phyloP scores from a whole-genome alignment of 2,329 filamentous ascomycete species.

The Pseudocercospora vitis region DNA sequence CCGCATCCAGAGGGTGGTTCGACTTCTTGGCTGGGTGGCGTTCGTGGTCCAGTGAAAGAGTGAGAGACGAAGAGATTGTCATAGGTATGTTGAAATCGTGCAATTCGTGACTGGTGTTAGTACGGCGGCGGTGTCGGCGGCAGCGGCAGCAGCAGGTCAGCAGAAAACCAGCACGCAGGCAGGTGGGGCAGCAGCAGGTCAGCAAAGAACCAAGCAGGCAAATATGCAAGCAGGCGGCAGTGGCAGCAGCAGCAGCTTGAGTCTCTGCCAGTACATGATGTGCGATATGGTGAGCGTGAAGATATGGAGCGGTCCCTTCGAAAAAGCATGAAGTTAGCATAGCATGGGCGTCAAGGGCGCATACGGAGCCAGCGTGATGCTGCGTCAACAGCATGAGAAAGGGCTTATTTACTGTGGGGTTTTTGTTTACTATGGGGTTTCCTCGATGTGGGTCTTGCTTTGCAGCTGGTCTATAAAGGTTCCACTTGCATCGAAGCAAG shows the following conservation, averaged over 20 bases:
- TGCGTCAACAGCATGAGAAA: background rate
- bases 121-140: background rate
- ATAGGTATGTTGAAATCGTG: slow-evolving; percentile 13
- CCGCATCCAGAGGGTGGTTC: slow-evolving; percentile 24
- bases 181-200: slow-evolving; percentile 7
- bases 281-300: background rate
- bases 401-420: background rate
- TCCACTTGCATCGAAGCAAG: background rate
- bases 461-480: background rate
- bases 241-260: slow-evolving; percentile 7
- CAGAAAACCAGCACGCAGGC: slow-evolving; percentile 3
- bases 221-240: slow-evolving; percentile 3
- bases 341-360: background rate
- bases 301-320: background rate
- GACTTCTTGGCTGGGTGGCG: slow-evolving; percentile 16
- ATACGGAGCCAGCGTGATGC: background rate
- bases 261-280: background rate
- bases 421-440: background rate
- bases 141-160: slow-evolving; percentile 11
- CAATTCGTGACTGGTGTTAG: slow-evolving; percentile 7
- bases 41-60: slow-evolving; percentile 6
- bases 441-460: too few relatives aligned
- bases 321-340: background rate
- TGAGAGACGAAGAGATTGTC: slow-evolving; percentile 1
- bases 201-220: too few relatives aligned